Base-by-base conservation (phyloP, 2,329 filamentous ascomycete genomes). In the Dothideomycetes sp. region DNA sequence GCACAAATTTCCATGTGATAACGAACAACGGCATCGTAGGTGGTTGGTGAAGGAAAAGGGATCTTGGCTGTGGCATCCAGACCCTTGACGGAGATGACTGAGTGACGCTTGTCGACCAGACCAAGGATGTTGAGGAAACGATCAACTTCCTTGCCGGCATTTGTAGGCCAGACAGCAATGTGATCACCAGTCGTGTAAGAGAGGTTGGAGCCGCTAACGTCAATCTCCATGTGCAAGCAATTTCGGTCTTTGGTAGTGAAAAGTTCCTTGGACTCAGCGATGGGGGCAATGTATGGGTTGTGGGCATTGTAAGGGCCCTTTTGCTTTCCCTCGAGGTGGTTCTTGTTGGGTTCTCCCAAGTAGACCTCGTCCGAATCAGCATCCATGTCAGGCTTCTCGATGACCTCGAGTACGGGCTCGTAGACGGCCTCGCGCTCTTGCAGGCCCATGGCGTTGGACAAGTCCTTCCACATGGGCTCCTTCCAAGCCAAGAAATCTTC, bases 401-500 rank as follows among this genome's bases (percentile, higher is more conserved):
- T 76, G 52, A 98, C 80, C 52, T 76, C 78, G 59, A 95, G 95
- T 44, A 88, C 79, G 35, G 91, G 86, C 62, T 98, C 93, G 62
- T 96, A 98, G 45, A 94, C 80, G 47, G 88, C 85, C 61, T 98
- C 93, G 45, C 91, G 87, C 67, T 98, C 91, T 64, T 96, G 84
- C 42, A 98, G 69, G 40, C 77, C 77, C 82, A 98, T 85, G 58
- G 84, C 79, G 50, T 84, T 76, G 17, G 82, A 73, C 39, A 98
- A 71, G 45, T 83, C 84, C 54, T 75, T 70, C 91, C 93, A 98
- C 91, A 98, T 98, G 47, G 88, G 88, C 56, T 98, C 91, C 69
- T 98, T 98, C 91, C 91, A 98, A 50, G 89, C 85, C 55, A 98
- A 68, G 64, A 96, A 98, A 57, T 98, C 93, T 67, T 98, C 93